Evolutionary conservation across 176 grass and related monocot species (phyloP), one percentile per base, ranked within the genome.

Genomic region (Hsuehochloa calcarea): DNA sequence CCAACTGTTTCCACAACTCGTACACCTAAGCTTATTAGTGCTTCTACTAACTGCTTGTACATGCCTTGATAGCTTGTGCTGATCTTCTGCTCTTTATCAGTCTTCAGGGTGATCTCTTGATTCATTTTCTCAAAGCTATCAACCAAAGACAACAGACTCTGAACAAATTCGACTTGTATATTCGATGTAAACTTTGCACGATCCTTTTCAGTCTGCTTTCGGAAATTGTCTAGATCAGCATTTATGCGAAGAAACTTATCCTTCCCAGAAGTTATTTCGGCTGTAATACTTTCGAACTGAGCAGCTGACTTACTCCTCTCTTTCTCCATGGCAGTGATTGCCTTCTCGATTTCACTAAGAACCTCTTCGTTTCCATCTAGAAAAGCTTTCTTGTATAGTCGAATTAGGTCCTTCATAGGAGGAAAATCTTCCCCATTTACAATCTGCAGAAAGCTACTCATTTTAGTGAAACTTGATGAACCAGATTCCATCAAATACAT

Each of bases 171-270:
- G 51, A 86, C 86, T 80, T 87, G 85, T 75, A 99, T 90, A 84
- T 94, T 94, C 0, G 90, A 99, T 47, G 96, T 95, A 84, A 96
- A 99, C 80, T 83, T 92, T 82, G 87, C 80, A 70, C 84, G 83
- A 4, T 96, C 85, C 80, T 96, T 99, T 82, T 96, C 93, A 43
- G 88, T 87, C 78, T 99, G 80, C 73, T 99, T 99, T 56, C 93
- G 91, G 27, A 99, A 94, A 91, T 99, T 99, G 56, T 99, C 93
- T 63, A 99, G 92, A 84, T 99, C 96, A 66, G 96, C 96, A 82
- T 87, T 99, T 63, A 94, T 52, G 17, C 93, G 91, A 55, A 99
- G 94, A 60, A 94, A 91, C 59, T 82, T 90, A 54, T 96, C 92
- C 85, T 94, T 94, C 20, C 77, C 84, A 34, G 88, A 91, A 72